These are phyloP conservation scores for Amanita rubescens DNA, from an alignment of 768 basidiomycete genomes.

Conservation along the genomic window DNA sequence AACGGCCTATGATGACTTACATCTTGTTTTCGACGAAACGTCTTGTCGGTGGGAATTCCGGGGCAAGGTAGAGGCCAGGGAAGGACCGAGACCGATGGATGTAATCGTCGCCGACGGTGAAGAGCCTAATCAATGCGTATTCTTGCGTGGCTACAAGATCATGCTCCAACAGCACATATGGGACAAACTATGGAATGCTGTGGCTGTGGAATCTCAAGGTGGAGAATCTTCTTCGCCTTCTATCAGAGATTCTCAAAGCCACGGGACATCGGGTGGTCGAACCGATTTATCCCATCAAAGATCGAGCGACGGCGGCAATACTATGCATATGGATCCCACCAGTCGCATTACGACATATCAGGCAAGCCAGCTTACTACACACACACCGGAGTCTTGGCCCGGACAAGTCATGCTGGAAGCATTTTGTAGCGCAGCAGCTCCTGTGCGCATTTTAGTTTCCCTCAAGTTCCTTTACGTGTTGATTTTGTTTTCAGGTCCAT, in stretches of 20 bases:
- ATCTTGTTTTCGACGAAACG: neutral
- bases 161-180: neutral
- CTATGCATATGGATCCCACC: neutral
- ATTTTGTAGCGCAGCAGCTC: neutral
- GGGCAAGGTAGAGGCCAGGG: neutral
- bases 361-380: neutral
- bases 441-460: neutral
- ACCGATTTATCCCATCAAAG: neutral
- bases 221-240: neutral
- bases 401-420: neutral
- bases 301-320: neutral
- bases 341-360: neutral
- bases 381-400: neutral
- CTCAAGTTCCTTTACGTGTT: neutral
- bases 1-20: neutral
- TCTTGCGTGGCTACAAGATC: constrained; percentile 5
- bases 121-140: constrained; percentile 1
- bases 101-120: neutral
- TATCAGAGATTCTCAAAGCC: neutral
- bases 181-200: neutral
- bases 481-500: neutral
- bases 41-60: neutral
- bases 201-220: neutral
- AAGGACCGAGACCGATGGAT: neutral
- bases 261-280: no score